A percentile compares a stretch with the other conserved stretches of the same genome.
phyloP scores from a whole-genome alignment of 345 rosid species.

The Salix udensis region DNA sequence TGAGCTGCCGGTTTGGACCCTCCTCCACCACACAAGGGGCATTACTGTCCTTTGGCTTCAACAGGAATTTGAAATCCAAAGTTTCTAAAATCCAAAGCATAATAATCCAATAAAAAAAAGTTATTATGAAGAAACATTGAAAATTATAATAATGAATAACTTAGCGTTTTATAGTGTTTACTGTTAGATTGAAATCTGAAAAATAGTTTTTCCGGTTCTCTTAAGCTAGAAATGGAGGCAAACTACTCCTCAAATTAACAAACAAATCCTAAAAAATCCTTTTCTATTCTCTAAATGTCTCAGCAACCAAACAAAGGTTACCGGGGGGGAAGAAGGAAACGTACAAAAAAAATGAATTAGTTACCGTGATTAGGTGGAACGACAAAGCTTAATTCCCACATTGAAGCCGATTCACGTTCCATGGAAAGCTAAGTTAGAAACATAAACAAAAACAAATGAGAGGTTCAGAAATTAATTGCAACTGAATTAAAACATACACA shows the following conservation, averaged over 20 bases:
- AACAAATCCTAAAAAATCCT: background rate
- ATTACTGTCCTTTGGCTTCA: conserved; percentile 74
- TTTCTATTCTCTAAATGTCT: background rate
- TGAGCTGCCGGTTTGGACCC: conserved; percentile 71
- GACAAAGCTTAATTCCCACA: conserved; percentile 90
- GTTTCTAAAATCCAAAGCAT: conserved; percentile 48
- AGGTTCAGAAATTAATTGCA: background rate
- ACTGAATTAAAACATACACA: background rate
- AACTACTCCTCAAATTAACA: background rate
- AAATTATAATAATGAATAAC: background rate
- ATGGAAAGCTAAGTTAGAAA: conserved; percentile 52
- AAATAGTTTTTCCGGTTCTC: background rate
- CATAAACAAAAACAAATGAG: background rate
- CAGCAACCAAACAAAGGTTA: conserved; percentile 11
- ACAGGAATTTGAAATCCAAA: conserved; percentile 93
- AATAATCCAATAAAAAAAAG: background rate
- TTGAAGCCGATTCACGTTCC: conserved; percentile 89
- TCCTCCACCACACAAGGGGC: conserved; percentile 80
- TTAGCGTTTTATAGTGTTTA: background rate
- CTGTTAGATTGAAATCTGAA: background rate
- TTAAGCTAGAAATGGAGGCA: background rate
- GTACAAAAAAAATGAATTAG: background rate
- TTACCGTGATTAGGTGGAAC: conserved; percentile 97
- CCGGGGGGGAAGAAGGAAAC: background rate
- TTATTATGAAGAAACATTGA: background rate